Evolutionary conservation across 352 stramenopile species (phyloP).

Genomic region (Elongisporangium prolatum): DNA sequence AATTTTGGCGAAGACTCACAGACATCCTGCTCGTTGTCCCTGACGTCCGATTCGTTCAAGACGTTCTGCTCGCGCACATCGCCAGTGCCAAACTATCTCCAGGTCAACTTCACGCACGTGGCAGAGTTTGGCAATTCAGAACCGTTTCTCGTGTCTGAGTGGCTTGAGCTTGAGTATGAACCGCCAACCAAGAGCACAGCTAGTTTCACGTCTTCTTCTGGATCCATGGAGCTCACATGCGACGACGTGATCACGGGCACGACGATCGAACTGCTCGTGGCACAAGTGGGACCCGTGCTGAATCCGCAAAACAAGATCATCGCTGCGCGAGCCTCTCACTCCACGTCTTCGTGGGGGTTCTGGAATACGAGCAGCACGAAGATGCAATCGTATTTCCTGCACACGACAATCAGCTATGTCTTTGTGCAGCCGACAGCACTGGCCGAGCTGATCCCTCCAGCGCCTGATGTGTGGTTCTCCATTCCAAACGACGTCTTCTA

Average conservation of each 20-base stretch:
- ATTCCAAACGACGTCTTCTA: conserved; percentile 53
- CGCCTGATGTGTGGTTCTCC: conserved; percentile 45
- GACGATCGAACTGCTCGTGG: conserved; percentile 30
- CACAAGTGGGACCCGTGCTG: conserved; percentile 15
- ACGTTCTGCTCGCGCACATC: conserved; percentile 17
- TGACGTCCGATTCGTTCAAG: conserved; percentile 22
- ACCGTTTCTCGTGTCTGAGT: conserved; percentile 26
- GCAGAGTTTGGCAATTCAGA: conserved; percentile 39
- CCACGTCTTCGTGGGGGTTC: conserved; percentile 29
- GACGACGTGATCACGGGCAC: background rate
- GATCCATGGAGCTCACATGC: conserved; percentile 1
- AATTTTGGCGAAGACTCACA: conserved; percentile 36
- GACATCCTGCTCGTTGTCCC: conserved; percentile 22
- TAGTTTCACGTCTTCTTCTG: conserved; percentile 10
- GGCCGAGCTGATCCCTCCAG: conserved; percentile 27
- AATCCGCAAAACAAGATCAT: conserved; percentile 42
- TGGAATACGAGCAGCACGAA: conserved; percentile 14
- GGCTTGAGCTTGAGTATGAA: conserved; percentile 37
- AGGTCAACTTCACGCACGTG: conserved; percentile 35
- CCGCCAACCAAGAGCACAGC: conserved; percentile 14
- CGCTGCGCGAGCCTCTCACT: conserved; percentile 26
- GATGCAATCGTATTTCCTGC: conserved; percentile 22
- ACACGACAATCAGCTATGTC: conserved; percentile 31
- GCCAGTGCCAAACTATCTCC: conserved; percentile 13
- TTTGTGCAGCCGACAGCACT: conserved; percentile 11